Conservation (phyloP, 2,329 filamentous ascomycete species). For the Pseudogymnoascus sp. region DNA sequence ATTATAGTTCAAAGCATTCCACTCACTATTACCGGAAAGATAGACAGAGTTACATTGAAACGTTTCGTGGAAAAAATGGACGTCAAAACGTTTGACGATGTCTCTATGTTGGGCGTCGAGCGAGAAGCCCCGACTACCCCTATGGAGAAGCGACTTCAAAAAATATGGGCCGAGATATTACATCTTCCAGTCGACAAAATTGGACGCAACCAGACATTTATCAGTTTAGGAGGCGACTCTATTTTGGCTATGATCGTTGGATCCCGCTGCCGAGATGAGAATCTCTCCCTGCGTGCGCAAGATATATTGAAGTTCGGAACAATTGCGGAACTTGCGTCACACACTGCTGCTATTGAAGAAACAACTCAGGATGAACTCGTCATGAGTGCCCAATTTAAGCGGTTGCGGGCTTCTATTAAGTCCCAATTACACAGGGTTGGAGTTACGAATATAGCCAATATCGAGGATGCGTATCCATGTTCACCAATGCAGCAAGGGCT, state of each 20-base stretch:
- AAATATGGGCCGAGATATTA: conserved; percentile 1
- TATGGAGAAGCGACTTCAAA: conserved; percentile 1
- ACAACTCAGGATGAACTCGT: background rate
- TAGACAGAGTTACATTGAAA: background rate
- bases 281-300: background rate
- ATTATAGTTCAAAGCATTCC: background rate
- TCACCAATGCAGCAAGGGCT: conserved; percentile 17
- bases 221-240: conserved; percentile 38
- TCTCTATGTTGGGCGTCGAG: background rate
- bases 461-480: conserved; percentile 20
- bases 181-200: conserved; percentile 21
- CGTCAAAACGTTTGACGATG: background rate
- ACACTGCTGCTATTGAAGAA: background rate
- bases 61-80: background rate
- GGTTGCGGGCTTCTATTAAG: background rate
- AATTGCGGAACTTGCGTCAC: background rate
- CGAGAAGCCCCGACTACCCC: background rate
- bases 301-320: background rate
- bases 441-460: conserved; percentile 12
- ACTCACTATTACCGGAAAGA: background rate
- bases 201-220: conserved; percentile 29
- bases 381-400: background rate
- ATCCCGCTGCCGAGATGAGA: background rate
- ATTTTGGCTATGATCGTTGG: conserved; percentile 34
- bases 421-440: background rate